A percentile compares a stretch with the other conserved stretches of the same genome.
Evolutionary conservation across 225 moss, liverwort and hornwort genomes (phyloP).

Genomic region (Polytrichum formosum): DNA sequence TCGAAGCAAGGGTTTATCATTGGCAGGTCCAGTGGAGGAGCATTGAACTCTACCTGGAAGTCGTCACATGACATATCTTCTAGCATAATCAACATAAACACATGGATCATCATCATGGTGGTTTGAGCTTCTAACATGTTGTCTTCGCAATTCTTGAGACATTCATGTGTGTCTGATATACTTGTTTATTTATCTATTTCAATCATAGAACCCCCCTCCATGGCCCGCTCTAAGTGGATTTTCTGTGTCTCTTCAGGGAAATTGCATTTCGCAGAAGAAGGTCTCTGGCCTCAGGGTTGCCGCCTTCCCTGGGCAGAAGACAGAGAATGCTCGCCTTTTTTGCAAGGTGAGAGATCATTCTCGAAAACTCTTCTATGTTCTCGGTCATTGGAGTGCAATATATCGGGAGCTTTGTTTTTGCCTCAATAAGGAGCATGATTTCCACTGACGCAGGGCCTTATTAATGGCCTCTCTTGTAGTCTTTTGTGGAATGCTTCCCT

Average conservation of each 20-base stretch:
- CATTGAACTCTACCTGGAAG: no score
- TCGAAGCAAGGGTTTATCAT: neutral
- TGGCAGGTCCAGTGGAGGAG: no score
- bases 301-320: slow-evolving; percentile 43
- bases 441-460: neutral
- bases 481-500: neutral
- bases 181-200: neutral
- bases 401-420: no score
- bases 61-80: no score
- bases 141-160: neutral
- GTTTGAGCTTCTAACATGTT: neutral
- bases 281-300: slow-evolving; percentile 46
- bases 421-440: no score
- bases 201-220: neutral
- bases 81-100: neutral
- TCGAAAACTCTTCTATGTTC: no score
- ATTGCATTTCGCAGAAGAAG: slow-evolving; percentile 27
- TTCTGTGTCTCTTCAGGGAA: neutral
- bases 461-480: neutral
- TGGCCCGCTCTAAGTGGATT: slow-evolving; percentile 7
- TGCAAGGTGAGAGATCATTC: slow-evolving; percentile 41
- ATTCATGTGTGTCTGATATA: neutral
- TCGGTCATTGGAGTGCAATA: no score
- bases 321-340: slow-evolving; percentile 28
- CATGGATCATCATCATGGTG: neutral